Percentiles rank a stretch among this genome's conserved stretches.
Evolutionary conservation across 2,329 filamentous ascomycete species (phyloP).

Genomic region (Colletotrichum aenigma): DNA sequence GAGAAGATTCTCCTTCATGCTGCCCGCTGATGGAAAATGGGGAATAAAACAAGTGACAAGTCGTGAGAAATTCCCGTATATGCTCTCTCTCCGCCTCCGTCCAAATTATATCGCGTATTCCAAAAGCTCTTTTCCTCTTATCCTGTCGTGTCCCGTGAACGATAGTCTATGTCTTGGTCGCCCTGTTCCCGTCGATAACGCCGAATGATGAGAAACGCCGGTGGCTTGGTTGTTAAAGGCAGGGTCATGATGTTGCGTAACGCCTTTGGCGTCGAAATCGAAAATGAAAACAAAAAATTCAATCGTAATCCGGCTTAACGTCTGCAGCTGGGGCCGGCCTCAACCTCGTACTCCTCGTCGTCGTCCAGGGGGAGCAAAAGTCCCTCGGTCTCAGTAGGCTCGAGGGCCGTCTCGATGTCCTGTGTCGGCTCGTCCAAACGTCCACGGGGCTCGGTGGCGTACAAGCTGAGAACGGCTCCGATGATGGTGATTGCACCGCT

Average conservation of each 20-base stretch:
- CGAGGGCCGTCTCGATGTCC: conserved; percentile 43
- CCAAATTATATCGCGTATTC: conserved; percentile 2
- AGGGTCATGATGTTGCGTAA: background rate
- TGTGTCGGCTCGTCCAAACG: conserved; percentile 43
- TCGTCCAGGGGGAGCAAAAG: background rate
- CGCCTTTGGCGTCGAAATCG: background rate
- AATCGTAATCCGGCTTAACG: background rate
- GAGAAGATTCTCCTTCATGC: conserved; percentile 3
- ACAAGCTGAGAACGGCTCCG: conserved; percentile 77
- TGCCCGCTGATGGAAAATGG: conserved; percentile 13
- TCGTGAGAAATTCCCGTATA: conserved; percentile 6
- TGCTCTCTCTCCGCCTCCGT: background rate
- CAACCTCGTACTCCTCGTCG: background rate
- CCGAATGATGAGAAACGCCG: conserved; percentile 11
- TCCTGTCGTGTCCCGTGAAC: conserved; percentile 16
- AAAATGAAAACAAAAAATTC: background rate
- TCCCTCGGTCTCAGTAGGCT: conserved; percentile 17
- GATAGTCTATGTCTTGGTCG: conserved; percentile 17
- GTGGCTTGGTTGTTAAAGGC: background rate
- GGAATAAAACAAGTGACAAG: conserved; percentile 16
- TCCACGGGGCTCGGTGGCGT: conserved; percentile 70
- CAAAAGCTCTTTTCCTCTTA: background rate
- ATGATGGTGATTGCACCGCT: conserved; percentile 76
- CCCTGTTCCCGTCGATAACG: conserved; percentile 25
- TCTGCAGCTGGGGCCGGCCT: conserved; percentile 11